Evolutionary conservation across 108 stramenopile genomes (phyloP).

Genomic region (Thalassiosira profunda): DNA sequence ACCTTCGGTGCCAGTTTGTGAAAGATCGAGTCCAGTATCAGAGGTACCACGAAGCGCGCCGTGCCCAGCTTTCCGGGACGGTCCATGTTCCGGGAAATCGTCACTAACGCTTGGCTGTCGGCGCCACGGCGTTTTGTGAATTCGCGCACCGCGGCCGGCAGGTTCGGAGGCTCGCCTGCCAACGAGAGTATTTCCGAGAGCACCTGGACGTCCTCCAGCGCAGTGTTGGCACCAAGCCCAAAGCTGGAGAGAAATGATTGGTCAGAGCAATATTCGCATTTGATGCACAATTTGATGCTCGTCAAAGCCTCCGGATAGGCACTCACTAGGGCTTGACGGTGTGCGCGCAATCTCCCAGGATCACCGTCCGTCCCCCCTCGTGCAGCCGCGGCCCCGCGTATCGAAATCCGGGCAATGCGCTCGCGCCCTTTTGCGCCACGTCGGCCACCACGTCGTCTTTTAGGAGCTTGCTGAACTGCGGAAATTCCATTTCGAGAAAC

Average conservation of each 20-base stretch:
- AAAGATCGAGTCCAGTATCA: constrained; percentile 70
- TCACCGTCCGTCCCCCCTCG: constrained; percentile 35
- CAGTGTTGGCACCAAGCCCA: constrained; percentile 95
- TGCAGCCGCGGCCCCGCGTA: constrained; percentile 58
- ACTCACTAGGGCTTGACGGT: constrained; percentile 74
- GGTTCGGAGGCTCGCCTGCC: background rate
- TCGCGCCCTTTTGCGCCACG: constrained; percentile 51
- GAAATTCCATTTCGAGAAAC: constrained; percentile 51
- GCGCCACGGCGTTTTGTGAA: constrained; percentile 53
- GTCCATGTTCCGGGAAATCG: constrained; percentile 61
- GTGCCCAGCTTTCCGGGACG: constrained; percentile 56
- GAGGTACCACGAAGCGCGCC: constrained; percentile 58
- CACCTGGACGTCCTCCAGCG: constrained; percentile 88
- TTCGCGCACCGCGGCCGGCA: constrained; percentile 13
- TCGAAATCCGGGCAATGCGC: constrained; percentile 56
- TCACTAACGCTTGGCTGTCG: constrained; percentile 71
- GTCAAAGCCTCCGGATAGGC: background rate
- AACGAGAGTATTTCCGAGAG: constrained; percentile 14
- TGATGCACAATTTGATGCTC: background rate
- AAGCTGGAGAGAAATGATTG: constrained; percentile 35
- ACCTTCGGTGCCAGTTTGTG: constrained; percentile 49
- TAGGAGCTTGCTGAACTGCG: constrained; percentile 57
- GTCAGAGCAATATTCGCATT: background rate
- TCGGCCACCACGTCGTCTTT: constrained; percentile 46
- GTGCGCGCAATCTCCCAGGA: constrained; percentile 68